phyloP scores from a whole-genome alignment of 768 basidiomycete species.

The Amanita molliuscula region DNA sequence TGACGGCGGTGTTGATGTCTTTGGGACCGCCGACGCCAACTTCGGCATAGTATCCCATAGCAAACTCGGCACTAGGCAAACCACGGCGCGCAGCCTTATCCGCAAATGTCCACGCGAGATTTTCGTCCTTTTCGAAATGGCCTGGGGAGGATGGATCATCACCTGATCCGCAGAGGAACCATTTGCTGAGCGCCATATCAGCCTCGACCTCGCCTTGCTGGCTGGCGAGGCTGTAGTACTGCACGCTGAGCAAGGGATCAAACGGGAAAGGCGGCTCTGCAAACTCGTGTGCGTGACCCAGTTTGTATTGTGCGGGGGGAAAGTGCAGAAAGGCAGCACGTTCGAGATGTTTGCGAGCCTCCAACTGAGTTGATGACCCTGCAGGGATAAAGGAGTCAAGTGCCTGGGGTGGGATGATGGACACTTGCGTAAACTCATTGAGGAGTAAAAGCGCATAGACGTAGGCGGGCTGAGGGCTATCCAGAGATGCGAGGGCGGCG shows the following conservation, averaged over 20 bases:
- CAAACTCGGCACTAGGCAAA: slow-evolving; percentile 80
- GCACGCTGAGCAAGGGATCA: slow-evolving; percentile 82
- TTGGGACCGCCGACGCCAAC: slow-evolving; percentile 76
- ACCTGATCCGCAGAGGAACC: slow-evolving; percentile 85
- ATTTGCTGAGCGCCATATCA: slow-evolving; percentile 94
- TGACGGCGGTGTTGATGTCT: slow-evolving; percentile 51
- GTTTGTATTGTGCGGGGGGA: slow-evolving; percentile 83
- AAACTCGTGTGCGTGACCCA: slow-evolving; percentile 88
- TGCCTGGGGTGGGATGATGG: slow-evolving; percentile 38
- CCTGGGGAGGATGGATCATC: slow-evolving; percentile 23
- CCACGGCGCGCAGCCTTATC: slow-evolving; percentile 75
- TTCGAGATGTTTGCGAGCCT: slow-evolving; percentile 73
- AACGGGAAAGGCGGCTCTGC: slow-evolving; percentile 78
- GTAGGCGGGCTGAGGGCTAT: slow-evolving; percentile 83
- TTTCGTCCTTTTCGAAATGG: slow-evolving; percentile 80
- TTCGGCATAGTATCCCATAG: slow-evolving; percentile 92
- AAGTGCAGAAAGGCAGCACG: slow-evolving; percentile 80
- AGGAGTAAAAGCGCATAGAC: slow-evolving; percentile 83
- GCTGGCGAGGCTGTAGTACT: slow-evolving; percentile 78
- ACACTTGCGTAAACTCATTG: slow-evolving; percentile 66
- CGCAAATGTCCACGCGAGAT: slow-evolving; percentile 80
- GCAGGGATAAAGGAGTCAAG: slow-evolving; percentile 47
- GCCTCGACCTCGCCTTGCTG: slow-evolving; percentile 87
- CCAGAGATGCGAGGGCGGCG: slow-evolving; percentile 60
- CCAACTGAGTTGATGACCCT: slow-evolving; percentile 35